Percentiles rank a stretch among this genome's conserved stretches.
Conservation (phyloP, 345 rosid species). For the Hypericum perforatum region DNA sequence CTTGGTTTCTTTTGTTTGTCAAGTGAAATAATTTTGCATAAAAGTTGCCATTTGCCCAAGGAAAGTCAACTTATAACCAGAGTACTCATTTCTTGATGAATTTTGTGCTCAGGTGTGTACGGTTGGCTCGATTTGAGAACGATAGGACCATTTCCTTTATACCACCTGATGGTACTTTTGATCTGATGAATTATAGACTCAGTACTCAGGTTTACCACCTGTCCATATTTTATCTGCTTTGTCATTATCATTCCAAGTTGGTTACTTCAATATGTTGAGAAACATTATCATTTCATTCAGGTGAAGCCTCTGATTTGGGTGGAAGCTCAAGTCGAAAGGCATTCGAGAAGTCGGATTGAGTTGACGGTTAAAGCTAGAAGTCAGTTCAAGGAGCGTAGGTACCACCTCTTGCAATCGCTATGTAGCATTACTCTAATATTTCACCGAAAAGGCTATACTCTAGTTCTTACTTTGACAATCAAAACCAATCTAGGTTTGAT, state of each 20-base stretch:
- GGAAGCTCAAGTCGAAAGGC: constrained; percentile 85
- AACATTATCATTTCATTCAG: constrained; percentile 21
- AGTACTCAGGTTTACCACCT: constrained; percentile 66
- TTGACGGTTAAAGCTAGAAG: constrained; percentile 83
- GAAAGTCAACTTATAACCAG: constrained; percentile 1
- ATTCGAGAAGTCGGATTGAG: constrained; percentile 88
- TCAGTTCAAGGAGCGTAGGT: constrained; percentile 96
- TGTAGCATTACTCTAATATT: not conserved
- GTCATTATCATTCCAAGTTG: no score
- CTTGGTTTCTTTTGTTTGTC: constrained; percentile 6
- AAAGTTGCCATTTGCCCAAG: not conserved
- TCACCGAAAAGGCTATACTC: no score
- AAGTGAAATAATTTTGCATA: not conserved
- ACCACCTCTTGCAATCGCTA: constrained; percentile 1
- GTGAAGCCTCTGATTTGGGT: constrained; percentile 94
- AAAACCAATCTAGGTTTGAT: constrained; percentile 4
- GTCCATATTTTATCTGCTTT: not conserved
- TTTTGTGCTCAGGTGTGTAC: constrained; percentile 59
- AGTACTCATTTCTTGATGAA: not conserved
- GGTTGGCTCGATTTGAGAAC: constrained; percentile 93
- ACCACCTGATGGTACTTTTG: constrained; percentile 99
- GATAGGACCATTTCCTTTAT: constrained; percentile 91
- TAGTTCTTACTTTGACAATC: not conserved
- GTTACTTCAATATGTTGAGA: no score
- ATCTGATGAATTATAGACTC: constrained; percentile 94